Conservation (phyloP, 176 grass and related monocot genomes). For the Echinochloa phyllopogon region DNA sequence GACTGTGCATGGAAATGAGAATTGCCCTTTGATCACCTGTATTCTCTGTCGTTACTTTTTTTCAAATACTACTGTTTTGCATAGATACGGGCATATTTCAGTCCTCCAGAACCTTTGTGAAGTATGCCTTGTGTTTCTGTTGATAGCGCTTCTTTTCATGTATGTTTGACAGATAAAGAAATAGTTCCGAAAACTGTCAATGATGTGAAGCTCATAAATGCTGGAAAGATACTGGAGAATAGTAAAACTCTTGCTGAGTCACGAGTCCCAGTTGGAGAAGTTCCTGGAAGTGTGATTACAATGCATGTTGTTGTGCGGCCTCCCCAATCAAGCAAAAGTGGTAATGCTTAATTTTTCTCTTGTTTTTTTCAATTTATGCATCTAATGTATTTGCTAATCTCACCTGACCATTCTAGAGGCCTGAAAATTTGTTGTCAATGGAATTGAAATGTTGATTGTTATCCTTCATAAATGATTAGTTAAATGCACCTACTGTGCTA, state of each 20-base stretch:
- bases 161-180: constrained; percentile 66
- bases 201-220: constrained; percentile 90
- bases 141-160: constrained; percentile 28
- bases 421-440: not conserved
- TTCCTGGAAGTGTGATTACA: constrained; percentile 73
- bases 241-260: constrained; percentile 75
- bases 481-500: not conserved
- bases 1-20: not conserved
- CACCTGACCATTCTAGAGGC: not conserved
- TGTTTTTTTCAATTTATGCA: constrained; percentile 17
- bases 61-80: constrained; percentile 4
- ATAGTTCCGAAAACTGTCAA: constrained; percentile 72
- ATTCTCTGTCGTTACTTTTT: not conserved
- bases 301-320: constrained; percentile 92
- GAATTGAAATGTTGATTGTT: not conserved
- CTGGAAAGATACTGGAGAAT: constrained; percentile 87
- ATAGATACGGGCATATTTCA: constrained; percentile 6
- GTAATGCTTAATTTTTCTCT: constrained; percentile 51
- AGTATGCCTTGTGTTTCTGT: not conserved
- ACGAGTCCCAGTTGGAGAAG: constrained; percentile 73
- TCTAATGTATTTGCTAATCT: constrained; percentile 30
- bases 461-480: not conserved
- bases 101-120: constrained; percentile 31
- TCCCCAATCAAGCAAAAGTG: constrained; percentile 66
- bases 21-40: not conserved